A percentile compares a stretch with the other conserved stretches of the same genome.
phyloP scores from a whole-genome alignment of 2,329 filamentous ascomycete genomes.

The Aspergillus ruber region DNA sequence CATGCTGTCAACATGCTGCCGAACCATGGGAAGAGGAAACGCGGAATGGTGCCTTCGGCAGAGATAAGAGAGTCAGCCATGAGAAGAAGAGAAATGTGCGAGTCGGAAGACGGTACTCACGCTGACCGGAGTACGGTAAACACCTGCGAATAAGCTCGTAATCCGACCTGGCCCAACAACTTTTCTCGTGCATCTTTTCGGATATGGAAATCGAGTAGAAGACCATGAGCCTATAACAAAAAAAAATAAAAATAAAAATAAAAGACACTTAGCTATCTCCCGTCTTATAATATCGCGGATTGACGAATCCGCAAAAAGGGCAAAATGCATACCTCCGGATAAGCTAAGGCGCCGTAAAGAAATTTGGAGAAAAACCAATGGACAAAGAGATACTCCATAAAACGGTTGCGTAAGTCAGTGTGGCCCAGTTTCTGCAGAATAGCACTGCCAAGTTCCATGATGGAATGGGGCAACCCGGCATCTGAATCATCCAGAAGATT shows the following conservation, averaged over 20 bases:
- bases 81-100: not conserved
- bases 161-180: conserved; percentile 65
- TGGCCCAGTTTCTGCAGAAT: conserved; percentile 70
- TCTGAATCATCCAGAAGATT: conserved; percentile 79
- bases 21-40: conserved; percentile 27
- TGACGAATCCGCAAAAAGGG: not conserved
- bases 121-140: conserved; percentile 66
- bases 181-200: conserved; percentile 82
- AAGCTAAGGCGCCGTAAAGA: conserved; percentile 73
- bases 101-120: conserved; percentile 42
- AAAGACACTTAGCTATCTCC: conserved; percentile 24
- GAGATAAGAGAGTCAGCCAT: conserved; percentile 20
- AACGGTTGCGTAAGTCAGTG: conserved; percentile 63
- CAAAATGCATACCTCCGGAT: conserved; percentile 64
- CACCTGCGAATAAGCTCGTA: conserved; percentile 71
- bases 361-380: conserved; percentile 92
- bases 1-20: conserved; percentile 34
- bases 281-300: not conserved
- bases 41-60: conserved; percentile 29
- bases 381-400: conserved; percentile 76
- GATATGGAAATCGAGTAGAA: conserved; percentile 84
- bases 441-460: conserved; percentile 76
- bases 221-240: conserved; percentile 46
- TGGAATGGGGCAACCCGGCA: conserved; percentile 78
- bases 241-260: not conserved